Percentiles rank a stretch among this genome's conserved stretches.
These are phyloP conservation scores for Penicillium dipodomyicola DNA, from an alignment of 495 filamentous ascomycete genomes.

Conservation along the genomic window DNA sequence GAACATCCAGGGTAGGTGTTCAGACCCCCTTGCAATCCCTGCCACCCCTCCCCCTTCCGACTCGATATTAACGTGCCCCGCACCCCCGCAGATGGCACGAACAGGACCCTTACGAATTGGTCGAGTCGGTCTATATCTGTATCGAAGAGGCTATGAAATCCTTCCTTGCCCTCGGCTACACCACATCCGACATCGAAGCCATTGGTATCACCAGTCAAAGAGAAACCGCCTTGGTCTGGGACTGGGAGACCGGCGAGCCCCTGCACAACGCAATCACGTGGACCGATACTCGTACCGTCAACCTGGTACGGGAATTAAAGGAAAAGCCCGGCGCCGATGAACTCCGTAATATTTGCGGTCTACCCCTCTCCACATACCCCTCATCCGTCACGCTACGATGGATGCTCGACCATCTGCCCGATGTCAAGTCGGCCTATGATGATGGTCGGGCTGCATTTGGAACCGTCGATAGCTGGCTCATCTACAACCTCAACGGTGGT, in stretches of 20 bases:
- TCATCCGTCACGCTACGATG: slow-evolving; percentile 87
- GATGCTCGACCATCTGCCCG: slow-evolving; percentile 71
- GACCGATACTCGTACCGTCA: slow-evolving; percentile 84
- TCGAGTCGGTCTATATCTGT: slow-evolving; percentile 76
- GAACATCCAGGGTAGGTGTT: slow-evolving; percentile 78
- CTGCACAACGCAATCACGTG: slow-evolving; percentile 90
- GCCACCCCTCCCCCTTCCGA: neutral
- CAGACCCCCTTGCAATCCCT: slow-evolving; percentile 1
- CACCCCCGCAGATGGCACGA: slow-evolving; percentile 76
- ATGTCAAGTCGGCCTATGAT: slow-evolving; percentile 75
- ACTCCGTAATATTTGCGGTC: slow-evolving; percentile 72
- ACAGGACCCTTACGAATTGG: slow-evolving; percentile 80
- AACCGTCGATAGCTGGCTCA: slow-evolving; percentile 90
- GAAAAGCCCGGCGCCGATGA: slow-evolving; percentile 60
- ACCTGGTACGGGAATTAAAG: slow-evolving; percentile 80
- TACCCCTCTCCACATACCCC: slow-evolving; percentile 91
- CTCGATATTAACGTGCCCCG: slow-evolving; percentile 8
- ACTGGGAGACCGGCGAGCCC: slow-evolving; percentile 79
- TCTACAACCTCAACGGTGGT: slow-evolving; percentile 89
- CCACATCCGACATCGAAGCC: slow-evolving; percentile 69
- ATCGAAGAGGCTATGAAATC: slow-evolving; percentile 76
- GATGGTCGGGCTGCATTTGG: slow-evolving; percentile 81
- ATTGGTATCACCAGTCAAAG: slow-evolving; percentile 94
- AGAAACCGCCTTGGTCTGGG: slow-evolving; percentile 92
- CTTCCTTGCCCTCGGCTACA: slow-evolving; percentile 70